Base-by-base conservation (phyloP, 148 eudicot genomes). In the Fagopyrum tataricum region DNA sequence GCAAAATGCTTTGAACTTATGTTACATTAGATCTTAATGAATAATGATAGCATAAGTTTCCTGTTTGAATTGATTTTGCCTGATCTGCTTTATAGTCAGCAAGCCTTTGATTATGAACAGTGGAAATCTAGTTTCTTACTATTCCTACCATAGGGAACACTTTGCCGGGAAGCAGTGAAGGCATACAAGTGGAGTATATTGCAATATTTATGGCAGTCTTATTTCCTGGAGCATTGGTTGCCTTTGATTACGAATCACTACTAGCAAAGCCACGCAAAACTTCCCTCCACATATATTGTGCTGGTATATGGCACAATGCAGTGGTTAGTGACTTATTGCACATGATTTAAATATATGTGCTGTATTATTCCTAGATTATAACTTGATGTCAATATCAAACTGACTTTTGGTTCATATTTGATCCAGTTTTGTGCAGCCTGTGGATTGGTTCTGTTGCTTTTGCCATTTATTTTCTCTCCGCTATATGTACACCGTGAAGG, bases 251-350 rank as follows among this genome's bases (percentile, higher is more conserved):
- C 72, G 96, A 90, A 74, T 62, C 84, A 59, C 76, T 94, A 74
- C 79, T 82, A 83, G 76, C 85, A 23, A 81, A 89, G 75, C 87
- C 97, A 24, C 82, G 81, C 64, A 72, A 78, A 64, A 75, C 89
- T 76, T 81, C 87, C 75, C 98, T 94, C 79, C 93, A 93, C 52
- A 82, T 94, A 79, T 94, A 89, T 78, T 87, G 93, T 91, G 98
- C 98, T 81, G 98, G 98, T 68, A 84, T 94, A 72, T 91, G 97
- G 97, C 98, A 94, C 73, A 94, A 94, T 84, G 97, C 96, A 53
- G 89, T 79, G 73, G 98, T 94, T 78, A 85, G 97, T 87, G 43
- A 14, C 18, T 14, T 37, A 37, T 1, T 24, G 39, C 20, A 11
- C 24, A 8, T 41, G 0, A 23, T 1, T n/a, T 39, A 44, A 43